phyloP scores from a whole-genome alignment of 1,139 yeast species.

The Pichia sp. region DNA sequence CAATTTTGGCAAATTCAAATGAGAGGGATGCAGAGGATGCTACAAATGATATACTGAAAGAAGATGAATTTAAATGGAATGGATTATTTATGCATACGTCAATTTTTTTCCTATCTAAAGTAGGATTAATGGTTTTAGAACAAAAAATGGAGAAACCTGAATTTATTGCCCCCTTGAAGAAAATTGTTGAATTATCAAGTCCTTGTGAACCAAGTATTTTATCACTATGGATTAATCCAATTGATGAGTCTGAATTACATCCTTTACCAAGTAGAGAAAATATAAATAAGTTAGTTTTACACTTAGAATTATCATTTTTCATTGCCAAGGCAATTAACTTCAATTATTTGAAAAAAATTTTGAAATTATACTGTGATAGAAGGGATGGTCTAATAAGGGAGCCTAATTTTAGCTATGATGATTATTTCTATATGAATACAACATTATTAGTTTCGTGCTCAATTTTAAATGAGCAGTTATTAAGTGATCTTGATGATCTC shows the following conservation, averaged over 20 bases:
- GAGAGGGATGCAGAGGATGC: not conserved
- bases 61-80: slow-evolving; percentile 2
- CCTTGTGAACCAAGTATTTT: slow-evolving; percentile 19
- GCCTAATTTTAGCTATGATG: slow-evolving; percentile 23
- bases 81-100: slow-evolving; percentile 26
- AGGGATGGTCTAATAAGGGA: slow-evolving; percentile 21
- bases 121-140: slow-evolving; percentile 37
- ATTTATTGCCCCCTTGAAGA: slow-evolving; percentile 21
- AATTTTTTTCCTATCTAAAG: slow-evolving; percentile 34
- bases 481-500: not conserved
- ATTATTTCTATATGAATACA: slow-evolving; percentile 25
- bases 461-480: slow-evolving; percentile 11
- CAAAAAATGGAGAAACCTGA: slow-evolving; percentile 29
- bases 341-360: slow-evolving; percentile 7
- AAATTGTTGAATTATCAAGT: slow-evolving; percentile 19
- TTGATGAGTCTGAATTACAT: slow-evolving; percentile 22
- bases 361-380: slow-evolving; percentile 21
- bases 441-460: slow-evolving; percentile 18
- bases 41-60: not conserved
- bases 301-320: slow-evolving; percentile 3
- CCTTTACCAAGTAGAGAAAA: slow-evolving; percentile 29
- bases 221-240: slow-evolving; percentile 31
- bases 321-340: slow-evolving; percentile 9
- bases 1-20: not conserved
- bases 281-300: slow-evolving; percentile 12